A percentile compares a stretch with the other conserved stretches of the same genome.
These are phyloP conservation scores for Pseudonitzschia pungens DNA, from an alignment of 108 stramenopile genomes.

Conservation along the genomic window DNA sequence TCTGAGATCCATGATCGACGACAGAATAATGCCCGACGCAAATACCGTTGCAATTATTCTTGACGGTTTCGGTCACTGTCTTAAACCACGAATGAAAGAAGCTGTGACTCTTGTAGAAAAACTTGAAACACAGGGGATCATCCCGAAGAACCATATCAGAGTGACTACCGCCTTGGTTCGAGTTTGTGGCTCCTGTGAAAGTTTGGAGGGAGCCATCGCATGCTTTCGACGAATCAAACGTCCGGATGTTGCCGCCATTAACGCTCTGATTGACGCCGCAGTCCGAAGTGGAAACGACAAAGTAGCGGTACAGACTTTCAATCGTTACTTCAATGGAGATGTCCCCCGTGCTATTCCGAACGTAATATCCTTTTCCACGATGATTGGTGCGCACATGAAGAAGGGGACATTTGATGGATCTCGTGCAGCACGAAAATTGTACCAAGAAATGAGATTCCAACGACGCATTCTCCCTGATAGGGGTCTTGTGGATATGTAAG, in stretches of 20 bases:
- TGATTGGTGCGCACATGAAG: constrained; percentile 61
- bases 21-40: constrained; percentile 56
- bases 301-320: constrained; percentile 59
- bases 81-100: constrained; percentile 59
- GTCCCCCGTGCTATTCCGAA: constrained; percentile 43
- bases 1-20: constrained; percentile 55
- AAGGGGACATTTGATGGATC: constrained; percentile 45
- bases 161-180: constrained; percentile 71
- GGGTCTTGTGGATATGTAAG: constrained; percentile 71
- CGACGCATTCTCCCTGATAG: constrained; percentile 66
- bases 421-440: constrained; percentile 46
- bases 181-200: constrained; percentile 50
- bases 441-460: constrained; percentile 64
- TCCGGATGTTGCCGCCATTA: constrained; percentile 76
- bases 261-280: constrained; percentile 72
- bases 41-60: constrained; percentile 60
- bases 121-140: constrained; percentile 44
- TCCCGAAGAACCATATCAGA: constrained; percentile 39
- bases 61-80: constrained; percentile 66
- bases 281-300: constrained; percentile 50
- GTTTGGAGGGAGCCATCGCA: constrained; percentile 52
- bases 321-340: constrained; percentile 35
- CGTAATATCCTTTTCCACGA: constrained; percentile 74
- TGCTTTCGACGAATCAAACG: constrained; percentile 44
- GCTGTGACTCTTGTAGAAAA: constrained; percentile 55